A percentile compares a stretch with the other conserved stretches of the same genome.
Conservation (phyloP, 2,329 filamentous ascomycete species). For the Sclerotinia subarctica region DNA sequence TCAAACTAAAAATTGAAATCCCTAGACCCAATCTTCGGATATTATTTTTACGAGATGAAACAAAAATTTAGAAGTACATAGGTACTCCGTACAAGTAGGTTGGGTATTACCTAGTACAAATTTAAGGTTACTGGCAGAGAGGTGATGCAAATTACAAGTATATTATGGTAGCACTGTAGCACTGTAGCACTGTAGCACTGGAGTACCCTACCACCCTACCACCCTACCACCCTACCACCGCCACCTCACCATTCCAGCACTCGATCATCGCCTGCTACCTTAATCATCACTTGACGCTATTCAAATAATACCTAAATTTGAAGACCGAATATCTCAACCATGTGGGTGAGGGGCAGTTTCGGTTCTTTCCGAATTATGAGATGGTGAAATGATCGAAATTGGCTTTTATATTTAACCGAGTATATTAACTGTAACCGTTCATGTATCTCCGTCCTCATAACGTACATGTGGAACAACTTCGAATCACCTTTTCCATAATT, state of each 20-base stretch:
- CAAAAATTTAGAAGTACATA: neutral
- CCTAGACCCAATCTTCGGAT: neutral
- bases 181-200: no score
- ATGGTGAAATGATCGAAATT: neutral
- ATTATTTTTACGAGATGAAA: neutral
- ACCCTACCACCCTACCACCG: no score
- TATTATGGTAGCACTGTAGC: no score
- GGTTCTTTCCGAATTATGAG: conserved; percentile 3
- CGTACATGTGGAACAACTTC: neutral
- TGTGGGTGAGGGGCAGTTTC: conserved; percentile 2
- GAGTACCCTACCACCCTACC: no score
- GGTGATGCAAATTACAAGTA: no score
- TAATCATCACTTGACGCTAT: neutral
- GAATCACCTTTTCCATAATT: neutral
- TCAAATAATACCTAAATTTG: neutral
- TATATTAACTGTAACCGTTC: neutral
- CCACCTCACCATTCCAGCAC: no score
- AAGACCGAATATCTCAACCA: neutral
- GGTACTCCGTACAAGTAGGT: no score
- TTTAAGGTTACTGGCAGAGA: neutral
- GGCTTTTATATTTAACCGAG: no score
- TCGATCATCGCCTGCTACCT: neutral
- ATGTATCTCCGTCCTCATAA: no score
- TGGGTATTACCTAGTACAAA: neutral
- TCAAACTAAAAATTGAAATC: neutral